These are phyloP conservation scores for Diaporthe sp. DNA, from an alignment of 2,329 filamentous ascomycete species.

Conservation along the genomic window DNA sequence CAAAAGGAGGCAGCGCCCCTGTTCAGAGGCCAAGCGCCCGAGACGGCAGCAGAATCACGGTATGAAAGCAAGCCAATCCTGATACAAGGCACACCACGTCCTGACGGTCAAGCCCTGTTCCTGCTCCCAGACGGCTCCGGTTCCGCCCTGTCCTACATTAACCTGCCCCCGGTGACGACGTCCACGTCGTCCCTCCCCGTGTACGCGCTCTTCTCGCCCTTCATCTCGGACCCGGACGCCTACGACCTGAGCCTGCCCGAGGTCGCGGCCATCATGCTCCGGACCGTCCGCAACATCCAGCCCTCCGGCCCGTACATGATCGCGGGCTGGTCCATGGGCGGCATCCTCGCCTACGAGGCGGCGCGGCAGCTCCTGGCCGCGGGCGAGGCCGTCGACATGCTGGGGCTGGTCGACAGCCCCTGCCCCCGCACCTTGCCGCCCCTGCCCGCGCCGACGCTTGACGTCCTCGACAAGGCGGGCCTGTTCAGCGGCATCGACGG, in stretches of 20 bases:
- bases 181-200: constrained; percentile 1
- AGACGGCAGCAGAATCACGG: not conserved
- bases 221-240: constrained; percentile 13
- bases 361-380: constrained; percentile 7
- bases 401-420: constrained; percentile 18
- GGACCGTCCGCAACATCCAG: constrained; percentile 5
- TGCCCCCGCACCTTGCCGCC: not conserved
- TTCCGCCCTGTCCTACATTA: constrained; percentile 31
- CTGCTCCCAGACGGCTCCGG: constrained; percentile 34
- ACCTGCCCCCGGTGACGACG: not conserved
- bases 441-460: constrained; percentile 31
- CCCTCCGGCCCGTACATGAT: constrained; percentile 13
- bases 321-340: constrained; percentile 25
- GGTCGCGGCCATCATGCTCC: not conserved
- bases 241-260: not conserved
- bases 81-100: constrained; percentile 25
- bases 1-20: not conserved
- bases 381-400: not conserved
- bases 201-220: constrained; percentile 25
- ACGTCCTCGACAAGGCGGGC: constrained; percentile 49
- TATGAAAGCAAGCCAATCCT: constrained; percentile 31
- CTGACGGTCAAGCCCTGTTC: constrained; percentile 31
- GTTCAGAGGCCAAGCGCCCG: not conserved
- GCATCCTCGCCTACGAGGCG: constrained; percentile 27
- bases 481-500: constrained; percentile 2